Base-by-base conservation (phyloP, 2,329 filamentous ascomycete genomes). In the Helotiales sp. region DNA sequence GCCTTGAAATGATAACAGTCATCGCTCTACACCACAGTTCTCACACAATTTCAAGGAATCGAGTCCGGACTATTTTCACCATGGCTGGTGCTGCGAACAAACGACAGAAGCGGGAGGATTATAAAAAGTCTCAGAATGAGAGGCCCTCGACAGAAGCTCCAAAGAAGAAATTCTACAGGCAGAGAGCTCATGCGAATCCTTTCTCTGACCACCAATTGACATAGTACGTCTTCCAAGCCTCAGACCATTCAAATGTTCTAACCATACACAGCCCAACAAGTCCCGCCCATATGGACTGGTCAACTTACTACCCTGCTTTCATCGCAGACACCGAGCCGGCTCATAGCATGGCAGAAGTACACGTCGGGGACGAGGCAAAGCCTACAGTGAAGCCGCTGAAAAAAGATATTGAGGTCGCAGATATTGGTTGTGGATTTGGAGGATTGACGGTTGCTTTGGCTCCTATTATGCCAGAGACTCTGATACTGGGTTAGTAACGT, bases 351-450 rank as follows among this genome's bases (percentile, higher is more conserved):
- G 54, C 64, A 65, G 55, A 66, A 58, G 22, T 34, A 11, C 34
- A 66, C n/a, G 47, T 60, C 62, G 64, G 63, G 47, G 30, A 50
- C 15, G 45, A 54, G 8, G 30, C 47, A 32, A 49, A 49, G 15
- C 13, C 20, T 47, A 20, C 49, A 7, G 24, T 66, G n/a, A 72
- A 20, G 60, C 70, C 63, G 60, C 79, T 91, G 69, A 83, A 81
- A 37, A 90, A 91, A 77, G 85, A 93, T 68, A 90, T 99, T 55
- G 93, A 97, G 77, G 89, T 99, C 54, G 93, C 95, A 71, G 96
- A 99, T 81, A 97, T 99, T 77, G 96, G 96, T 28, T 99, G 96
- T 78, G 96, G 96, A 5, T 99, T 97, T 78, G 96, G 96, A 55
- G 96, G 96, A 6, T 83, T 99, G 65, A 85, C 97, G 3, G 91